Evolutionary conservation across 2,329 filamentous ascomycete species (phyloP), one percentile per base, ranked within the genome.

Genomic region (Penicillium crustosum): DNA sequence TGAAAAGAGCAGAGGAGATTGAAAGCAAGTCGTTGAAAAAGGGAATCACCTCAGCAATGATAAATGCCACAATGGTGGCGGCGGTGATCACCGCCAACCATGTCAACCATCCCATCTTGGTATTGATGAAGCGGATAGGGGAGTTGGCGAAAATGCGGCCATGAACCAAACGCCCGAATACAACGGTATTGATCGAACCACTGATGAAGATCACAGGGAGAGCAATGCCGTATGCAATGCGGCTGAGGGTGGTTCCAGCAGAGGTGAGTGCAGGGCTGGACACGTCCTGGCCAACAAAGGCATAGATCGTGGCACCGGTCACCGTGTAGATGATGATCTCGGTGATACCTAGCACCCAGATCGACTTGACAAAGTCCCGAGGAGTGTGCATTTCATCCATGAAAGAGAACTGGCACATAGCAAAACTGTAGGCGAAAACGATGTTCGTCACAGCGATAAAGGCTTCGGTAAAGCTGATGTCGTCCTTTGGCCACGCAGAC

Each of bases 11-110:
- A 31, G 73, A 75, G 51, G 73, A 73, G 55, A 76, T 68, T 5
- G 69, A 71, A 4, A 81, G 71, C 63, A 80, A 77, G 55, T 89
- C 90, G 8, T 83, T 86, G 78, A 94, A 94, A 81, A 93, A 93
- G 0, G 90, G 90, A 67, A 93, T 93, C 45, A 92, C 87, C 71
- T 93, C 88, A 4, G 90, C 89, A 65, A 93, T 92, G 71, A 94
- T 84, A 72, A 93, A 94, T 4, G 90, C 90, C 13, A 88, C 66
- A n/a, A 92, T 75, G 88, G 91, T 95, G 2, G 88, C 89, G 0
- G 73, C 53, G 2, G 53, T 38, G 13, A 71, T 68, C 6, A 73
- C 54, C 12, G 42, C 58, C 19, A 70, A 45, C 71, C 71, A 73
- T 8, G 70, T 70, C 21, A 66, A 48, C 71, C 71, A 73, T 25